Conservation (phyloP, 2,329 filamentous ascomycete species). For the Aspergillus pseudoterreus region DNA sequence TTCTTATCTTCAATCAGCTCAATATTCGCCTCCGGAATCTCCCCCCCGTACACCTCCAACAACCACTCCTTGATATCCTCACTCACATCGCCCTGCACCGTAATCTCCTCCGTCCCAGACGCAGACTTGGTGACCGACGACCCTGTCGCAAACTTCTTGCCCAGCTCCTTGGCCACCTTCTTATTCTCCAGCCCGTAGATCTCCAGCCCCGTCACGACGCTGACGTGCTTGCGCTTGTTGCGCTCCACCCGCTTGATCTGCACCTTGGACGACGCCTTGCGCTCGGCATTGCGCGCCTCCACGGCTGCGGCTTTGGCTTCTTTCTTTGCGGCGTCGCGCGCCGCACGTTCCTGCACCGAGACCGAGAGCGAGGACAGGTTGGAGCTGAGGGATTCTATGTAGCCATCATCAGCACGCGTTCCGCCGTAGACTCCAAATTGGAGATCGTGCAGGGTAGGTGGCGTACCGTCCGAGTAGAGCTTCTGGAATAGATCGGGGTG, state of each 20-base stretch:
- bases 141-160: slow-evolving; percentile 97
- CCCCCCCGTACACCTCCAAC: slow-evolving; percentile 73
- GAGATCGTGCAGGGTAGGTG: background rate
- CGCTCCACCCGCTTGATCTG: slow-evolving; percentile 96
- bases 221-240: slow-evolving; percentile 97
- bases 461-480: slow-evolving; percentile 79
- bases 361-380: slow-evolving; percentile 82
- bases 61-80: slow-evolving; percentile 92
- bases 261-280: slow-evolving; percentile 76
- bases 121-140: slow-evolving; percentile 86
- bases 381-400: slow-evolving; percentile 70
- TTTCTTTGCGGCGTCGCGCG: slow-evolving; percentile 96
- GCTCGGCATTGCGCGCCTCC: slow-evolving; percentile 77
- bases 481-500: slow-evolving; percentile 69
- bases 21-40: slow-evolving; percentile 92
- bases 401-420: background rate
- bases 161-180: slow-evolving; percentile 92
- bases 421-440: too few species aligned
- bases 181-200: slow-evolving; percentile 89
- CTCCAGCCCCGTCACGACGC: slow-evolving; percentile 85
- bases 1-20: slow-evolving; percentile 95
- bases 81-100: slow-evolving; percentile 94
- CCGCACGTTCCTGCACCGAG: slow-evolving; percentile 88
- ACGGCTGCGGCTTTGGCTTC: slow-evolving; percentile 86
- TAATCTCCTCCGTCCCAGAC: slow-evolving; percentile 88